Base-by-base conservation (phyloP, 75 land plant genomes). In the Sequoia sempervirens region DNA sequence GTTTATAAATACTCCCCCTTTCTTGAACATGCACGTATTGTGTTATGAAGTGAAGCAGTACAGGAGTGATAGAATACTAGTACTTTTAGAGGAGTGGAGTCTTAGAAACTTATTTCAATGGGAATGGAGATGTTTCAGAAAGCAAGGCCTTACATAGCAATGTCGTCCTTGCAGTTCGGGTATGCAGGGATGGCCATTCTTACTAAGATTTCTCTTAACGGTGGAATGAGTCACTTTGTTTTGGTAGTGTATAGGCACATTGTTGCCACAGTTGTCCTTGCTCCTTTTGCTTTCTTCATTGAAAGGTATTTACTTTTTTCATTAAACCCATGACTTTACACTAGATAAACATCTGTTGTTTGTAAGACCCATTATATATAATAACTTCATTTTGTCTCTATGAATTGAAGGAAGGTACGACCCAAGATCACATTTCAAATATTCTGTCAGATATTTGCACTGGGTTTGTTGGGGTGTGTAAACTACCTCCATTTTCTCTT, bases 271-370 rank as follows among this genome's bases (percentile, higher is more conserved):
- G 1, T 76, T 15, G n/a, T 81, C 81, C 81, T 89, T 18, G 75
- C 84, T 17, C 90, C 90, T 41, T 81, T 88, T 80, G 90, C 86
- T 5, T 80, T 70, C 81, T 45, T 87, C 73, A 4, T 86, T 56
- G 89, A 89, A 54, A 88, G 89, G 89, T 88, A 40, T 40, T 36
- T 37, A 20, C 2, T 6, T 36, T 3, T 75, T 40, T 30, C 0
- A 13, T 36, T 15, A 73, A 12, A 52, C 53, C 53, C 53, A 11
- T 14, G 53, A 34, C 36, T 34, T 34, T 34, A 34, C 0, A 34
- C 36, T 0, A 34, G 36, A 34, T 34, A 34, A 34, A 34, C 0
- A 47, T 11, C 1, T 47, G 12, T 50, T 12, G 0, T 1, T 50
- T 8, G 0, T 50, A 12, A 61, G 13, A 18, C 2, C 36, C 36